phyloP scores from a whole-genome alignment of 108 stramenopile species.

The Bacterosira constricta region DNA sequence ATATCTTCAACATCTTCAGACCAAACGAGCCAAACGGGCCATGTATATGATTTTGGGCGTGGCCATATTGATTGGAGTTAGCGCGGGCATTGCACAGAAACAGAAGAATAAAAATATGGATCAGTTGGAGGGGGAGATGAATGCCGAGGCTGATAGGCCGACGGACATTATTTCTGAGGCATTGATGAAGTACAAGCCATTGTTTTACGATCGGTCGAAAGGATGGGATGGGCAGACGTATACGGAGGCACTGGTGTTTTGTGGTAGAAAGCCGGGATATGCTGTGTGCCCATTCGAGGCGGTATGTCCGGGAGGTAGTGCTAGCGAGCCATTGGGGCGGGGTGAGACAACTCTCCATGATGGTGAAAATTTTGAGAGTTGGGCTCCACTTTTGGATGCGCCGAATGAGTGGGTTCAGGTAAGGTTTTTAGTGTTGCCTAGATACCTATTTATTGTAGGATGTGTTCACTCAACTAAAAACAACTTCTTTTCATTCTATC shows the following conservation, averaged over 20 bases:
- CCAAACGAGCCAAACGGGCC: slow-evolving; percentile 16
- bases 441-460: too few relatives aligned
- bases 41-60: background rate
- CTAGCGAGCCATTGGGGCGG: background rate
- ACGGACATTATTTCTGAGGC: too few relatives aligned
- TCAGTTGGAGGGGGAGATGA: slow-evolving; percentile 15
- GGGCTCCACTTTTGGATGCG: background rate
- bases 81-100: slow-evolving; percentile 6
- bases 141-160: background rate
- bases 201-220: background rate
- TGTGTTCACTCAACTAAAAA: too few relatives aligned
- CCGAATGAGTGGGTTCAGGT: background rate
- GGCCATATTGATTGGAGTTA: background rate
- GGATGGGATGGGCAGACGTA: background rate
- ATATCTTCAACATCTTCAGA: background rate
- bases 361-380: background rate
- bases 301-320: background rate
- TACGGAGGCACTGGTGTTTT: background rate
- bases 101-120: slow-evolving; percentile 1
- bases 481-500: too few relatives aligned
- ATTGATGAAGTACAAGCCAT: background rate
- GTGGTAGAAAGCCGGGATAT: background rate
- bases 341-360: background rate
- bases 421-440: too few relatives aligned
- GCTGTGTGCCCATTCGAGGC: background rate